Base-by-base conservation (phyloP, 2,329 filamentous ascomycete genomes). In the Penicillium paneum region DNA sequence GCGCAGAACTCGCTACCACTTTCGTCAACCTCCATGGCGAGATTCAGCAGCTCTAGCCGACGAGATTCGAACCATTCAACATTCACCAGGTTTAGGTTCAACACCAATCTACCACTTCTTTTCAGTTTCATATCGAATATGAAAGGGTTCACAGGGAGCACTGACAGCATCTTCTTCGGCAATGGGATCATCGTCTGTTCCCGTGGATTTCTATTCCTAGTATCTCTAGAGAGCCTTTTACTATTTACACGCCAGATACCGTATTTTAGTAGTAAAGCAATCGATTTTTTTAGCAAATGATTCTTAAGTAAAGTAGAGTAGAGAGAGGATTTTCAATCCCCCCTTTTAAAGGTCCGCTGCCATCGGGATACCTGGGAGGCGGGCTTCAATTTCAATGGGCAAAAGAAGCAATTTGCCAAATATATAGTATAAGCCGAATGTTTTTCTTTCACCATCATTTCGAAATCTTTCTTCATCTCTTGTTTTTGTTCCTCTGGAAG, bases 51-150 rank as follows among this genome's bases (percentile, higher is more conserved):
- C n/a, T n/a, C n/a, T n/a, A n/a, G n/a, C n/a, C n/a, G n/a, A n/a
- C n/a, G n/a, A n/a, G n/a, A n/a, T n/a, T n/a, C n/a, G n/a, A n/a
- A n/a, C n/a, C n/a, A n/a, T n/a, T n/a, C n/a, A n/a, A n/a, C n/a
- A n/a, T n/a, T n/a, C n/a, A n/a, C n/a, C n/a, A n/a, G n/a, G n/a
- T n/a, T n/a, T n/a, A n/a, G n/a, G n/a, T n/a, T n/a, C n/a, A n/a
- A n/a, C n/a, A n/a, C n/a, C n/a, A n/a, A n/a, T n/a, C n/a, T n/a
- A n/a, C n/a, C n/a, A n/a, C n/a, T n/a, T n/a, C n/a, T n/a, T 52
- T 17, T 57, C 56, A 7, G 59, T 54, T 29, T 67, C 65, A 13
- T 67, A 67, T 8, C 65, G 65, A 11, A 68, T 64, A 21, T 66
- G 64, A 13, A 68, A 67, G 6, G 62, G 56, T 35, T 68, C 65